A percentile compares a stretch with the other conserved stretches of the same genome.
Evolutionary conservation across 2,329 filamentous ascomycete species (phyloP).

Genomic region (Cadophora gregata): DNA sequence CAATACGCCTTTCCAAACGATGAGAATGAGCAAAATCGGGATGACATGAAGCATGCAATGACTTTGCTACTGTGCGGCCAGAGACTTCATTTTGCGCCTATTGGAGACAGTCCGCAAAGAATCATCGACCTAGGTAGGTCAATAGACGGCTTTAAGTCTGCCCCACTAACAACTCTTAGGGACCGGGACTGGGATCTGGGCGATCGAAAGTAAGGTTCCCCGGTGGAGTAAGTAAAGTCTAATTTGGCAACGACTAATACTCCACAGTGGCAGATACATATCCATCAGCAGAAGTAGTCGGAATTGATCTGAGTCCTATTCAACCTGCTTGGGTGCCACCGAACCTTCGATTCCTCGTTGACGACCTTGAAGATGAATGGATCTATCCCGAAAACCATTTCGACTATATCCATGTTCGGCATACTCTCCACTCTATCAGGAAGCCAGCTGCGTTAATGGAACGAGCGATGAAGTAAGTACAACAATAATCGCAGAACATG

Average conservation of each 20-base stretch:
- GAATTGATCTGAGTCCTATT: slow-evolving; percentile 69
- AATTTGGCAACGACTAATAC: not conserved
- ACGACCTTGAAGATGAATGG: slow-evolving; percentile 44
- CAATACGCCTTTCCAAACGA: slow-evolving; percentile 49
- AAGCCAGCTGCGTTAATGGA: slow-evolving; percentile 14
- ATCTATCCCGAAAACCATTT: slow-evolving; percentile 54
- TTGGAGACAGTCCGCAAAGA: slow-evolving; percentile 45
- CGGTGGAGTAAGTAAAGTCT: not conserved
- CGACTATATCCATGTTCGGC: slow-evolving; percentile 62
- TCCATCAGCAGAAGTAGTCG: slow-evolving; percentile 60
- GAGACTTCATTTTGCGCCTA: slow-evolving; percentile 49
- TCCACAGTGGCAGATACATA: slow-evolving; percentile 59
- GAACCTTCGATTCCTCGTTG: slow-evolving; percentile 75
- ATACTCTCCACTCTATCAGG: slow-evolving; percentile 17
- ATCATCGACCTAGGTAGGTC: slow-evolving; percentile 45
- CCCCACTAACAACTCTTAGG: slow-evolving; percentile 45
- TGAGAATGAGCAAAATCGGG: slow-evolving; percentile 52
- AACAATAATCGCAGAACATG: not conserved
- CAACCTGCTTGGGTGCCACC: slow-evolving; percentile 68
- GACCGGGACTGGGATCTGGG: slow-evolving; percentile 64
- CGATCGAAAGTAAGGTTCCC: slow-evolving; percentile 49
- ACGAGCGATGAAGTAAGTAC: slow-evolving; percentile 33
- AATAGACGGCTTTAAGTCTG: not conserved
- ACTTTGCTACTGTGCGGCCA: slow-evolving; percentile 50
- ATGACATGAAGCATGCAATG: slow-evolving; percentile 44